Conservation (phyloP, 257 asterid genomes). For the Dorcoceras hygrometricum region DNA sequence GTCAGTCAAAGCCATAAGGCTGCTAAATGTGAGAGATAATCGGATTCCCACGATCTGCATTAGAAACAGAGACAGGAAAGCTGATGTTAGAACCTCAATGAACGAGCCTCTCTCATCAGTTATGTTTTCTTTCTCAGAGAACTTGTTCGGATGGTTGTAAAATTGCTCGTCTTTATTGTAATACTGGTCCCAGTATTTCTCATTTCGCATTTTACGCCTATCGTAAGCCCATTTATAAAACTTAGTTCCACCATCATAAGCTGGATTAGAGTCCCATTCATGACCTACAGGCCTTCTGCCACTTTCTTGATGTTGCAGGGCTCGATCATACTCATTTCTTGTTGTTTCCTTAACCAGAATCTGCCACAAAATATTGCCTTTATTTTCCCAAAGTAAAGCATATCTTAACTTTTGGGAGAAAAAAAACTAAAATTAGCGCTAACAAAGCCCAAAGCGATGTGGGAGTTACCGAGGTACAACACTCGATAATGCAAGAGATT, state of each 20-base stretch:
- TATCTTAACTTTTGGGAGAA: constrained; percentile 5
- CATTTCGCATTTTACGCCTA: constrained; percentile 52
- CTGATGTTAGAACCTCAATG: constrained; percentile 61
- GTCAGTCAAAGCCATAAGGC: constrained; percentile 68
- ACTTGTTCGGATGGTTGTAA: constrained; percentile 36
- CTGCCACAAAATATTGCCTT: constrained; percentile 33
- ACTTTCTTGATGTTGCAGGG: constrained; percentile 44
- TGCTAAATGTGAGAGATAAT: constrained; percentile 61
- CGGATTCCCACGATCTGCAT: constrained; percentile 67
- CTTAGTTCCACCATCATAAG: constrained; percentile 46
- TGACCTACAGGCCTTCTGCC: constrained; percentile 35
- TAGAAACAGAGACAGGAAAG: constrained; percentile 61
- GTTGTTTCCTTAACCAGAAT: constrained; percentile 58
- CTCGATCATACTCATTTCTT: constrained; percentile 59
- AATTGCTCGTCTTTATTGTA: constrained; percentile 30
- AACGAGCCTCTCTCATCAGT: constrained; percentile 61
- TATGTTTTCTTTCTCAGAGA: constrained; percentile 30
- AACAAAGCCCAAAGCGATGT: constrained; percentile 6
- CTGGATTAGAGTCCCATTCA: constrained; percentile 43
- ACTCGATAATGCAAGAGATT: constrained; percentile 5
- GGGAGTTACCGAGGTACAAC: neutral
- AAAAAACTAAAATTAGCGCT: neutral
- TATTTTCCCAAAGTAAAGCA: neutral
- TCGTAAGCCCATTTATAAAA: constrained; percentile 65
- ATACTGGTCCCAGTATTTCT: constrained; percentile 44